phyloP scores from a whole-genome alignment of 2,329 filamentous ascomycete genomes.

The Mycogone perniciosa region DNA sequence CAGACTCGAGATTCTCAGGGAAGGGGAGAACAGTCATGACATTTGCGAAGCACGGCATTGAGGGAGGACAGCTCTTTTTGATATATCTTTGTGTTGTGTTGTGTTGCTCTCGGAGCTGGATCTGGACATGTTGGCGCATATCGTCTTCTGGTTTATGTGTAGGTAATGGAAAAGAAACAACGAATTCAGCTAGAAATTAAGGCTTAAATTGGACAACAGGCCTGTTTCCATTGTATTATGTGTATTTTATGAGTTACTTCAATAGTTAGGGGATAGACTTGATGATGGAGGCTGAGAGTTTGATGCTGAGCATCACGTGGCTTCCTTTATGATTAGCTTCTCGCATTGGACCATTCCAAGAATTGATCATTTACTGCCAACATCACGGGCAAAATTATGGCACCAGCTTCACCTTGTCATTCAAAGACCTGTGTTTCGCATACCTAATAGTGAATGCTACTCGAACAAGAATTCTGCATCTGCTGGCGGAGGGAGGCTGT shows the following conservation, averaged over 20 bases:
- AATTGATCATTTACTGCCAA: too few species aligned
- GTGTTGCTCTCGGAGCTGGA: constrained; percentile 4
- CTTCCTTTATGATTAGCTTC: too few species aligned
- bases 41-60: constrained; percentile 3
- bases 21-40: neutral
- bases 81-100: constrained; percentile 1
- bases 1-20: constrained; percentile 7
- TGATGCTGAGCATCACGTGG: too few species aligned
- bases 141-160: constrained; percentile 1
- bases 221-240: neutral
- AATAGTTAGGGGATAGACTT: too few species aligned
- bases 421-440: too few species aligned
- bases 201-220: constrained; percentile 2
- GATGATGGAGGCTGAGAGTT: too few species aligned
- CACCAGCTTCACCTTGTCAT: too few species aligned
- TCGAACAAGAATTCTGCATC: neutral
- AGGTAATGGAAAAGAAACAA: neutral
- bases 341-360: too few species aligned
- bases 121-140: constrained; percentile 3
- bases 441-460: too few species aligned
- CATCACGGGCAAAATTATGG: too few species aligned
- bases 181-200: neutral
- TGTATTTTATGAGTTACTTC: too few species aligned
- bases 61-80: constrained; percentile 6
- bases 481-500: constrained; percentile 2